A percentile compares a stretch with the other conserved stretches of the same genome.
Conservation (phyloP, 2,329 filamentous ascomycete species). For the Acrodontium crateriforme region DNA sequence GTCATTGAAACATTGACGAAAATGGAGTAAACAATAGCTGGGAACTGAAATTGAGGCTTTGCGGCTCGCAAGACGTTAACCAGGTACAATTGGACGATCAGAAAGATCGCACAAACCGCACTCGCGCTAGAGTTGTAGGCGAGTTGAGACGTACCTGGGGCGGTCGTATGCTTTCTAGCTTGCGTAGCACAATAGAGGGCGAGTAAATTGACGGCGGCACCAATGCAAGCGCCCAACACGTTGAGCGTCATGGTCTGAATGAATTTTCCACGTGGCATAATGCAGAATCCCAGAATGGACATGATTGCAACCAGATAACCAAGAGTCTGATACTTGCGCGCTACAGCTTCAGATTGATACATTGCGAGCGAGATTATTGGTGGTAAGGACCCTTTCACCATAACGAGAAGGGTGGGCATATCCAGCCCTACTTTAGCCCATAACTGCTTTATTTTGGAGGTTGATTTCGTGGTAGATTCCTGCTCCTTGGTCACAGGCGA, state of each 20-base stretch:
- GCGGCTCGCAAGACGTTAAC: slow-evolving; percentile 53
- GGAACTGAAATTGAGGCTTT: slow-evolving; percentile 52
- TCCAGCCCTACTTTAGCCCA: slow-evolving; percentile 17
- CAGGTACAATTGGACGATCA: slow-evolving; percentile 57
- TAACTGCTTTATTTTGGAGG: slow-evolving; percentile 14
- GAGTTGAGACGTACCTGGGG: slow-evolving; percentile 12
- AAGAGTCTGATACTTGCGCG: slow-evolving; percentile 38
- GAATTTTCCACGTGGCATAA: slow-evolving; percentile 59
- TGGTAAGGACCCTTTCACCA: slow-evolving; percentile 23
- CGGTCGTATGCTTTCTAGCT: slow-evolving; percentile 46
- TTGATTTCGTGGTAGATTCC: slow-evolving; percentile 5
- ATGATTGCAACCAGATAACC: slow-evolving; percentile 54
- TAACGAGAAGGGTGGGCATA: slow-evolving; percentile 15
- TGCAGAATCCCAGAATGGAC: slow-evolving; percentile 47
- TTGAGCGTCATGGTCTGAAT: slow-evolving; percentile 53
- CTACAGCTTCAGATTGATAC: slow-evolving; percentile 34
- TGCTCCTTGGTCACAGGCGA: slow-evolving; percentile 38
- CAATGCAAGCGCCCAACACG: slow-evolving; percentile 41
- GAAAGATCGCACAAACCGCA: slow-evolving; percentile 55
- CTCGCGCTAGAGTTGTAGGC: slow-evolving; percentile 60
- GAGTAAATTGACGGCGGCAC: slow-evolving; percentile 45
- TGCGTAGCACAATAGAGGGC: slow-evolving; percentile 51
- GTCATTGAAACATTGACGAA: slow-evolving; percentile 51
- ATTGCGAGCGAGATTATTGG: slow-evolving; percentile 22
- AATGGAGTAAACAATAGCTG: slow-evolving; percentile 56